phyloP scores from a whole-genome alignment of 208 protist species.

The Hexamita inflata region DNA sequence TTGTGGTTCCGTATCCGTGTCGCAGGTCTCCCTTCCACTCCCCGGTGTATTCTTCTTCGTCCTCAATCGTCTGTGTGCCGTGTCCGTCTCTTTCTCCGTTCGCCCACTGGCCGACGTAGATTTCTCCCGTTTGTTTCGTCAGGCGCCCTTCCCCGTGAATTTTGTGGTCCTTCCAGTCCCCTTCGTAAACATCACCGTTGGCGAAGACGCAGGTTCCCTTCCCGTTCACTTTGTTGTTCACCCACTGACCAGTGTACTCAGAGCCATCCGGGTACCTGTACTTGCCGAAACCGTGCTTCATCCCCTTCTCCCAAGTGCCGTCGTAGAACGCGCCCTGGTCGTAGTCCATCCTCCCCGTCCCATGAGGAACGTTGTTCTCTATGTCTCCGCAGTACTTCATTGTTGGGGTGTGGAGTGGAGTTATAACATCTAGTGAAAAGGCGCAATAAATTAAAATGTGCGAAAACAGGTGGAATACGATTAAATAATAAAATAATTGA shows the following conservation, averaged over 20 bases:
- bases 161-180: slow-evolving; percentile 36
- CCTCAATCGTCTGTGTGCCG: slow-evolving; percentile 10
- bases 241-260: slow-evolving; percentile 24
- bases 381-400: slow-evolving; percentile 21
- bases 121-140: not conserved
- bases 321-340: slow-evolving; percentile 26
- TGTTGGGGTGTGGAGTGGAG: too few species aligned
- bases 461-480: too few species aligned
- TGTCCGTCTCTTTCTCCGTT: slow-evolving; percentile 22
- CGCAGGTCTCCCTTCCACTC: slow-evolving; percentile 17
- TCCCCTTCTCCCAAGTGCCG: slow-evolving; percentile 27
- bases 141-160: slow-evolving; percentile 11
- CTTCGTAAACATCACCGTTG: slow-evolving; percentile 16
- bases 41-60: slow-evolving; percentile 31
- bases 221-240: not conserved
- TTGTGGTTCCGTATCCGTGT: slow-evolving; percentile 32
- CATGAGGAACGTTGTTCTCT: slow-evolving; percentile 2
- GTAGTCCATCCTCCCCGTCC: slow-evolving; percentile 12
- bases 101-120: slow-evolving; percentile 27
- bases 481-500: too few species aligned
- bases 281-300: slow-evolving; percentile 12
- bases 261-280: not conserved
- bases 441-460: too few species aligned
- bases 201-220: slow-evolving; percentile 16
- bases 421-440: too few species aligned